Conservation (phyloP, 192 early-diverging fungal genomes). For the Dispira simplex region DNA sequence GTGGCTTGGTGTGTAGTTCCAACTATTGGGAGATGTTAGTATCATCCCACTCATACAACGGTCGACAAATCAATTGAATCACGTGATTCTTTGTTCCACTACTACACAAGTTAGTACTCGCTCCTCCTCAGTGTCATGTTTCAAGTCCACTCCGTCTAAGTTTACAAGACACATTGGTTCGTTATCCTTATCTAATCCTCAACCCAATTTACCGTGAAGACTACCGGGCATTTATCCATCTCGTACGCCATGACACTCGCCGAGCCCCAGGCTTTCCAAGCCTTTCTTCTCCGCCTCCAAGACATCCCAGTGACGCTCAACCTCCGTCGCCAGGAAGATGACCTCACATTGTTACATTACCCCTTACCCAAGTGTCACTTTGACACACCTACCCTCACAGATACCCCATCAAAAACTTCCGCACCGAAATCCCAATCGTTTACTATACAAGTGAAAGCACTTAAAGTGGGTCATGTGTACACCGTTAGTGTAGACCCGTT, state of each 20-base stretch:
- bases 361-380: constrained; percentile 1
- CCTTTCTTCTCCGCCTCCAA: neutral
- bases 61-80: too few relatives aligned
- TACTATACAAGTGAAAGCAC: constrained; percentile 20
- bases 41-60: too few relatives aligned
- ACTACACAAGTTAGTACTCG: too few relatives aligned
- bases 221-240: neutral
- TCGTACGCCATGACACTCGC: neutral
- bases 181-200: too few relatives aligned
- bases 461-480: constrained; percentile 23
- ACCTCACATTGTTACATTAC: neutral
- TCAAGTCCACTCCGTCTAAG: too few relatives aligned
- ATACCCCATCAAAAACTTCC: neutral
- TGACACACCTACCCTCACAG: neutral
- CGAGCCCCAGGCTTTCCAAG: neutral
- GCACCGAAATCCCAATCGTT: neutral
- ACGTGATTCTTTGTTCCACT: too few relatives aligned
- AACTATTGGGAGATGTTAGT: too few relatives aligned
- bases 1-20: too few relatives aligned
- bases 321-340: neutral
- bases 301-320: neutral
- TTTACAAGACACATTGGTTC: too few relatives aligned
- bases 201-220: neutral
- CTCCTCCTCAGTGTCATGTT: too few relatives aligned
- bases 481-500: constrained; percentile 19